Evolutionary conservation across 2,329 filamentous ascomycete species (phyloP).

Genomic region (Diaporthe ilicicola): DNA sequence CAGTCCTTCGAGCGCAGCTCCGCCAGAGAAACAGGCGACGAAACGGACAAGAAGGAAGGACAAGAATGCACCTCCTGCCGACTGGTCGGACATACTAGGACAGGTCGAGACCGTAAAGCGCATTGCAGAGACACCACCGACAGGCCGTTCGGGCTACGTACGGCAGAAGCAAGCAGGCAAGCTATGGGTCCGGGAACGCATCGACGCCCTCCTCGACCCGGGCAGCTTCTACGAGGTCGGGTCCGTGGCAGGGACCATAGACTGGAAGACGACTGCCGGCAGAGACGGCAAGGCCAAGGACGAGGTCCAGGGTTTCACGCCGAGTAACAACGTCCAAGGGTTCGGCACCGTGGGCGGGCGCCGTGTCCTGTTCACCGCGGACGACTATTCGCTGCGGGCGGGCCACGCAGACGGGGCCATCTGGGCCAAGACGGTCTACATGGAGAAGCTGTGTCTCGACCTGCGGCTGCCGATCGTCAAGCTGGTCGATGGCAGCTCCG

Average conservation of each 20-base stretch:
- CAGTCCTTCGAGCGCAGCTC: background rate
- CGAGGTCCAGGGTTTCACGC: conserved; percentile 59
- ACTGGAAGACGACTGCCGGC: conserved; percentile 59
- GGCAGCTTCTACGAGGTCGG: conserved; percentile 67
- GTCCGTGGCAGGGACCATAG: conserved; percentile 65
- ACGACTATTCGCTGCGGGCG: conserved; percentile 70
- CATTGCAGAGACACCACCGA: conserved; percentile 63
- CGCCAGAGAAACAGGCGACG: background rate
- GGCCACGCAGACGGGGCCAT: conserved; percentile 71
- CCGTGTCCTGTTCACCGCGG: conserved; percentile 67
- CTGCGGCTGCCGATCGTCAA: conserved; percentile 69
- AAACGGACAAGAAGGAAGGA: conserved; percentile 44
- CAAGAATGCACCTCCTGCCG: conserved; percentile 58
- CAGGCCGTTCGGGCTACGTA: conserved; percentile 64
- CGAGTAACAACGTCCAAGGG: conserved; percentile 71
- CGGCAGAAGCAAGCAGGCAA: conserved; percentile 71
- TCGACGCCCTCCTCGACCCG: conserved; percentile 64
- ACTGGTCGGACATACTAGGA: conserved; percentile 69
- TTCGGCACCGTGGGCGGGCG: conserved; percentile 61
- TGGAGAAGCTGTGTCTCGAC: conserved; percentile 67
- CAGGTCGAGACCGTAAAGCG: conserved; percentile 60
- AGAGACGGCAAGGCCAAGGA: conserved; percentile 56
- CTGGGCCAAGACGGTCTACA: conserved; percentile 65
- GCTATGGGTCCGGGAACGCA: conserved; percentile 70
- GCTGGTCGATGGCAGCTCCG: conserved; percentile 70